Evolutionary conservation across 2,329 filamentous ascomycete species (phyloP), one percentile per base, ranked within the genome.

Genomic region (Delphinella strobiligena): DNA sequence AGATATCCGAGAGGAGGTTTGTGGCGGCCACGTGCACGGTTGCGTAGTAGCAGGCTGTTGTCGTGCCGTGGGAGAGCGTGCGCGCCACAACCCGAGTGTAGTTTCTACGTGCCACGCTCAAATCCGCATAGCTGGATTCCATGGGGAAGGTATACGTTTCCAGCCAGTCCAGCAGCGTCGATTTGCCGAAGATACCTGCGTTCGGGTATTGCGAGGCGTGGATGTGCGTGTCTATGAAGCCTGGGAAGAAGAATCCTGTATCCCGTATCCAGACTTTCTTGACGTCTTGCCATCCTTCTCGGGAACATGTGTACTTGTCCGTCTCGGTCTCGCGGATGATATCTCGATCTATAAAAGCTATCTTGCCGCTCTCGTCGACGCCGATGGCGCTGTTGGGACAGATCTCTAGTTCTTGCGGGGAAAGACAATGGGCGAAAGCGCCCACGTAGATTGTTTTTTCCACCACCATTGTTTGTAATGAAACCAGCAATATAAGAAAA

Each of bases 131-230:
- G 8, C 82, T 87, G 1, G 80, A 69, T 61, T 98, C 91, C 46
- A 94, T 74, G 0, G 91, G 91, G 55, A 96, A 98, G 0, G 91
- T 98, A 66, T 98, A 96, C 12, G 71, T 91, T 52, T 88, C 75
- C 4, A 98, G 70, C 91, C 91, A 98, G 62, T 91, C 82, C 11
- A 98, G 74, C 22, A 98, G 78, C 0, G 89, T 95, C 0, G 84
- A 81, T 49, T 88, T 91, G 53, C 91, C 91, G 56, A 96, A 96
- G 47, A 98, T 80, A 43, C 91, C 91, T 1, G 78, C 76, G 55
- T 98, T 98, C 42, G 89, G 87, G 53, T 94, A 95, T 64, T 98
- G 91, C 0, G 88, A 75, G 7, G 91, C 91, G 58, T 98, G 91
- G 42, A 94, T 82, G 59, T 98, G 91, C 1, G 91, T 94, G 60